Percentiles rank a stretch among this genome's conserved stretches.
Conservation (phyloP, 2,329 filamentous ascomycete species). For the Xylariomycetidae sp. region DNA sequence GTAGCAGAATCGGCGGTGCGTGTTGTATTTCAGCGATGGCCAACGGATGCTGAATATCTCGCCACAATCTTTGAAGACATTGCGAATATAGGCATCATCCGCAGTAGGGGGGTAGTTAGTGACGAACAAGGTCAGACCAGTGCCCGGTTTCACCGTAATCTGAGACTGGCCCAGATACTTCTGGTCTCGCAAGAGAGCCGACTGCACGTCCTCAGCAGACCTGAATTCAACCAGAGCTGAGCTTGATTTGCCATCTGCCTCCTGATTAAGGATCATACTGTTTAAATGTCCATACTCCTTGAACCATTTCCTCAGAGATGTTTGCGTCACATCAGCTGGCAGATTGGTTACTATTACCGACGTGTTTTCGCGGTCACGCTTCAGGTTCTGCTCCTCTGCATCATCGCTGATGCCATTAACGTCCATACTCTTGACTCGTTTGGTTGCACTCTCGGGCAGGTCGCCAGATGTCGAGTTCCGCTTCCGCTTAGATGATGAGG, state of each 20-base stretch:
- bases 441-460: constrained; percentile 50
- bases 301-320: constrained; percentile 82
- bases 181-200: constrained; percentile 74
- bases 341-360: constrained; percentile 78
- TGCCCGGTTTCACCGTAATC: constrained; percentile 70
- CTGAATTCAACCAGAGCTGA: constrained; percentile 84
- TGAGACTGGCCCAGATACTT: constrained; percentile 72
- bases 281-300: constrained; percentile 83
- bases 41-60: constrained; percentile 82
- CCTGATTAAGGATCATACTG: constrained; percentile 63
- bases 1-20: constrained; percentile 90
- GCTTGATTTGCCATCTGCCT: constrained; percentile 55
- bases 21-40: constrained; percentile 86
- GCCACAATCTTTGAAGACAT: constrained; percentile 70
- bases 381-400: constrained; percentile 41
- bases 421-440: constrained; percentile 58
- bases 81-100: constrained; percentile 64
- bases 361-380: constrained; percentile 86
- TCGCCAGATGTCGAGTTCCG: constrained; percentile 54
- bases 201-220: constrained; percentile 71
- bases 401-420: constrained; percentile 25
- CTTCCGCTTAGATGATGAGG: constrained; percentile 64
- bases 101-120: constrained; percentile 82
- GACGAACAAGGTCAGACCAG: constrained; percentile 78
- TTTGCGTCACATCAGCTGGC: constrained; percentile 63